A percentile compares a stretch with the other conserved stretches of the same genome.
Evolutionary conservation across 2,329 filamentous ascomycete genomes (phyloP).

Genomic region (Alternaria brassicicola): DNA sequence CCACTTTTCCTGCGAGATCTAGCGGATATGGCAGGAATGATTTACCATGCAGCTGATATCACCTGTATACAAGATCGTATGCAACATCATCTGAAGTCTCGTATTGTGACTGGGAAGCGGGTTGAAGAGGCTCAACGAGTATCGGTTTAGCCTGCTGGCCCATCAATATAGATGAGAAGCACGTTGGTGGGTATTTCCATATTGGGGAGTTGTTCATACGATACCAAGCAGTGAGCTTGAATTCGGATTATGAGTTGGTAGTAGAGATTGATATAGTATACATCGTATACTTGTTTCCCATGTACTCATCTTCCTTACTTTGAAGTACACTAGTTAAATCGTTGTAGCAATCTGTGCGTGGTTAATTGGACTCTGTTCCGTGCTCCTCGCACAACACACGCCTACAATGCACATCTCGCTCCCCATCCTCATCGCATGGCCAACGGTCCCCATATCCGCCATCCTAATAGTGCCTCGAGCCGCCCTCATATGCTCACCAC

Average conservation of each 20-base stretch:
- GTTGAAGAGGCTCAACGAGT: not conserved
- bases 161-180: constrained; percentile 9
- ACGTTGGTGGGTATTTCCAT: not conserved
- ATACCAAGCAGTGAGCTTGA: not conserved
- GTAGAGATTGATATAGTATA: not conserved
- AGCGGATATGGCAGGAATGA: not conserved
- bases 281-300: not conserved
- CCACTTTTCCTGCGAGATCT: not conserved
- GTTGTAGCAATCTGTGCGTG: not conserved
- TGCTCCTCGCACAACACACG: not conserved
- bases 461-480: not conserved
- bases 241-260: not conserved
- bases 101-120: not conserved
- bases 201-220: not conserved
- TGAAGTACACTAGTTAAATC: not conserved
- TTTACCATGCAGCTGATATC: constrained; percentile 10
- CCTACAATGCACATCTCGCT: not conserved
- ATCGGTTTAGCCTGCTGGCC: not conserved
- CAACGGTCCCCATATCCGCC: not conserved
- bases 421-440: not conserved
- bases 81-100: not conserved
- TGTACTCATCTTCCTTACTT: not conserved
- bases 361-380: not conserved
- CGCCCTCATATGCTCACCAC: constrained; percentile 4
- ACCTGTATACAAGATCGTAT: constrained; percentile 1